A percentile compares a stretch with the other conserved stretches of the same genome.
Evolutionary conservation across 2,329 filamentous ascomycete genomes (phyloP).

Genomic region (Mycosphaerella sp.): DNA sequence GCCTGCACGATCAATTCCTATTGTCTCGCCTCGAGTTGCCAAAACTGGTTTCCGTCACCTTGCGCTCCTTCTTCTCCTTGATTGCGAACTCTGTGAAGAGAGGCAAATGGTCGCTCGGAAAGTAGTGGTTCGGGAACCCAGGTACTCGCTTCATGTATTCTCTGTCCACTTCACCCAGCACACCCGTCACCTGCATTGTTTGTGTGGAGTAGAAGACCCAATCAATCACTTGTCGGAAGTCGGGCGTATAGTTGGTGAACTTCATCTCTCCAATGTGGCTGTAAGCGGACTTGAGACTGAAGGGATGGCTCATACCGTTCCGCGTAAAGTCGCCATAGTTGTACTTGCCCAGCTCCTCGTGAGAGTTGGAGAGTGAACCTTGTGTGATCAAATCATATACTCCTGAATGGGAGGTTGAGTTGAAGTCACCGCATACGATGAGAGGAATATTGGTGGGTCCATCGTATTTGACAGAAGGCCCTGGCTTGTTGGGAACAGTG

Average conservation of each 20-base stretch:
- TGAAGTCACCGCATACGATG: constrained; percentile 91
- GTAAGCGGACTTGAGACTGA: constrained; percentile 88
- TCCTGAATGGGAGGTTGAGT: constrained; percentile 78
- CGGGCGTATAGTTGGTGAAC: constrained; percentile 95
- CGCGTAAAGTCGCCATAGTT: constrained; percentile 91
- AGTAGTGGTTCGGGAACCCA: constrained; percentile 90
- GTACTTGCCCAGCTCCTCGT: constrained; percentile 70
- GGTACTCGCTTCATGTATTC: constrained; percentile 80
- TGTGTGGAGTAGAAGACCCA: constrained; percentile 98
- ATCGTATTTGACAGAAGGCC: constrained; percentile 78
- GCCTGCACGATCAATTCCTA: constrained; percentile 16
- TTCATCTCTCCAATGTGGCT: constrained; percentile 74
- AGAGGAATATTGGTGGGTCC: constrained; percentile 83
- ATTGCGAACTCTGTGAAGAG: constrained; percentile 84
- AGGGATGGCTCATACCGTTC: constrained; percentile 89
- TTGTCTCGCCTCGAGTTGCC: constrained; percentile 21
- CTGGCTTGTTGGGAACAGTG: constrained; percentile 48
- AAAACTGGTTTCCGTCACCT: constrained; percentile 33
- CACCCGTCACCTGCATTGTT: constrained; percentile 70
- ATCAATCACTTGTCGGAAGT: constrained; percentile 88
- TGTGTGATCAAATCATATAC: constrained; percentile 85
- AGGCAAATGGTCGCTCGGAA: constrained; percentile 86
- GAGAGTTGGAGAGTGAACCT: constrained; percentile 69
- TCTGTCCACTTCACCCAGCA: constrained; percentile 80
- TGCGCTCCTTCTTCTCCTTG: constrained; percentile 70